Conservation (phyloP, 352 stramenopile genomes). For the Phytophthora syringae region DNA sequence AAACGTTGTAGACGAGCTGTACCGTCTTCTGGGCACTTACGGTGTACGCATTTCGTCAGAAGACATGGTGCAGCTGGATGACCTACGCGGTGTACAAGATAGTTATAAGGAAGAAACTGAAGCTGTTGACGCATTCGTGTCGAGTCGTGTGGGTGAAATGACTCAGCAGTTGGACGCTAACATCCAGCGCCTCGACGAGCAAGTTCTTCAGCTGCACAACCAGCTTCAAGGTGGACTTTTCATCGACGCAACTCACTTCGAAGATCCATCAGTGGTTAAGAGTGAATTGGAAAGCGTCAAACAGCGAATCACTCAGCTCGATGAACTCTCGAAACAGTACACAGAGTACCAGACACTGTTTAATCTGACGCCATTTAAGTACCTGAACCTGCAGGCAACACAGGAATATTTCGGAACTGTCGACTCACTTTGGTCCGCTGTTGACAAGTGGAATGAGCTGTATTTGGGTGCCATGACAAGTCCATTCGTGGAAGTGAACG, state of each 20-base stretch:
- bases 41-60: conserved; percentile 92
- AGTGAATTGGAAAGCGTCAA: conserved; percentile 84
- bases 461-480: conserved; percentile 81
- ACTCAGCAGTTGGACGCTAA: conserved; percentile 92
- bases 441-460: conserved; percentile 90
- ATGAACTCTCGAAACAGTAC: conserved; percentile 92
- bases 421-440: conserved; percentile 83
- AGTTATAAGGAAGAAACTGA: conserved; percentile 91
- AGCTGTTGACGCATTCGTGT: conserved; percentile 84
- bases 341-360: conserved; percentile 93
- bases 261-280: conserved; percentile 83
- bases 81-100: conserved; percentile 86
- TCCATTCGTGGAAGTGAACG: conserved; percentile 88
- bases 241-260: conserved; percentile 88
- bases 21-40: conserved; percentile 91
- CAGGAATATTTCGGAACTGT: conserved; percentile 89
- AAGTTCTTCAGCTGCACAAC: conserved; percentile 86
- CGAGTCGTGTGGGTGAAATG: conserved; percentile 91
- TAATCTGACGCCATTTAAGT: conserved; percentile 89
- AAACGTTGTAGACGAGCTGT: conserved; percentile 94
- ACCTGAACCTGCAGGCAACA: conserved; percentile 88
- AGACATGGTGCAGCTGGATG: conserved; percentile 94
- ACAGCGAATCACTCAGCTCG: conserved; percentile 81
- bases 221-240: conserved; percentile 88
- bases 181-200: conserved; percentile 92